These are phyloP conservation scores for Triticum turgidum DNA, from an alignment of 176 grass and related monocot genomes.

Conservation along the genomic window DNA sequence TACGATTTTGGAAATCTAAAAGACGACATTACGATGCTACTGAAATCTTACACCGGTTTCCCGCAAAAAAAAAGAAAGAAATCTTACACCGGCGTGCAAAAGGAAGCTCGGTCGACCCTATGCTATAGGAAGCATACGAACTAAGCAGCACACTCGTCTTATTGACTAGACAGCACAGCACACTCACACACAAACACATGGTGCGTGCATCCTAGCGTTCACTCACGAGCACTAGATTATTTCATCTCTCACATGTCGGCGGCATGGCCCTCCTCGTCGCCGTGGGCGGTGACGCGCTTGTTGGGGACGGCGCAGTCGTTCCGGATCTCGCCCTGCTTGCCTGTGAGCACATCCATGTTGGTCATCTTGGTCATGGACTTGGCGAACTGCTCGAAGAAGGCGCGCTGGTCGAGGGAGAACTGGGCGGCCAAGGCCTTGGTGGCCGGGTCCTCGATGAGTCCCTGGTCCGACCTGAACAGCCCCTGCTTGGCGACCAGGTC, in stretches of 20 bases:
- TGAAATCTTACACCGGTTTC: too few species aligned
- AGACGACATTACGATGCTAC: too few species aligned
- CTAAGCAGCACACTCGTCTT: too few species aligned
- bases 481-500: constrained; percentile 35
- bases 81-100: too few species aligned
- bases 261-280: background rate
- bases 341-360: constrained; percentile 38
- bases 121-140: too few species aligned
- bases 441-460: background rate
- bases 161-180: too few species aligned
- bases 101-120: too few species aligned
- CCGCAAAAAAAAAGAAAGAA: too few species aligned
- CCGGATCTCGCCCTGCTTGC: constrained; percentile 39
- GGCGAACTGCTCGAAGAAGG: constrained; percentile 53
- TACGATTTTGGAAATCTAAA: too few species aligned
- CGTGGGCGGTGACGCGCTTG: background rate
- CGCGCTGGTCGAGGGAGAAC: constrained; percentile 32
- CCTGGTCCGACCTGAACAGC: constrained; percentile 50
- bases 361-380: constrained; percentile 46
- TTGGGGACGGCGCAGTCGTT: constrained; percentile 27
- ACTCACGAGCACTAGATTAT: background rate
- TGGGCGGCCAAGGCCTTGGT: constrained; percentile 18
- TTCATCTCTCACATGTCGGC: background rate
- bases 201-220: background rate
- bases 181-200: too few species aligned